Percentiles rank a stretch among this genome's conserved stretches.
Conservation (phyloP, 306 rosid genomes). For the Prunus fruticosa region DNA sequence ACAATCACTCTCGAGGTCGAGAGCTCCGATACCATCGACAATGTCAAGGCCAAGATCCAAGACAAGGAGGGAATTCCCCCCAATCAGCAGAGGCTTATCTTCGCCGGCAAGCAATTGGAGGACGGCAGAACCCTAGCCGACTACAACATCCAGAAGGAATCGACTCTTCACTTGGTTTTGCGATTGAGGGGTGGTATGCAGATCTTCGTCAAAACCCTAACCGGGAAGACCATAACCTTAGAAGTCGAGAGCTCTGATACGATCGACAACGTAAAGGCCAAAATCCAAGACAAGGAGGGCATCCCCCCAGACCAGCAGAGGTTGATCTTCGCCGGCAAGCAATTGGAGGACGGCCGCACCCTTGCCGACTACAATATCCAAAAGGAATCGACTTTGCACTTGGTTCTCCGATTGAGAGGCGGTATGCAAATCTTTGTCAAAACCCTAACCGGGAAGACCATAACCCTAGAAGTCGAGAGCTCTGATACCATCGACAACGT, state of each 20-base stretch:
- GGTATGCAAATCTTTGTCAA: slow-evolving; percentile 21
- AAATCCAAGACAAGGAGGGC: slow-evolving; percentile 43
- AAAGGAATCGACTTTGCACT: slow-evolving; percentile 45
- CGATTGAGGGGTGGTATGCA: slow-evolving; percentile 15
- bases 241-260: slow-evolving; percentile 51
- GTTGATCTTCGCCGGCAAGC: slow-evolving; percentile 37
- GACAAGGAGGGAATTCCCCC: slow-evolving; percentile 33
- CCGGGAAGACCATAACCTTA: slow-evolving; percentile 36
- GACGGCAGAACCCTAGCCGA: slow-evolving; percentile 43
- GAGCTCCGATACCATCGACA: slow-evolving; percentile 39
- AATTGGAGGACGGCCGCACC: slow-evolving; percentile 42
- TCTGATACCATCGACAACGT: slow-evolving; percentile 47
- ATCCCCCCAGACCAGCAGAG: slow-evolving; percentile 42
- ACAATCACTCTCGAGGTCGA: slow-evolving; percentile 44
- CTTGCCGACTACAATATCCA: slow-evolving; percentile 45
- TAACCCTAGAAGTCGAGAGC: slow-evolving; percentile 44
- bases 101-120: slow-evolving; percentile 28
- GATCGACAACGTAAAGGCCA: slow-evolving; percentile 45
- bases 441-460: slow-evolving; percentile 36
- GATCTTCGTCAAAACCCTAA: slow-evolving; percentile 31
- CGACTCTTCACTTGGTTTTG: slow-evolving; percentile 41
- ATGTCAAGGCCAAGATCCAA: slow-evolving; percentile 41
- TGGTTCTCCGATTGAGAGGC: slow-evolving; percentile 34
- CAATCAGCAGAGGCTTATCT: no score
- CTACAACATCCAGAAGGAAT: slow-evolving; percentile 47